Evolutionary conservation across 2,329 filamentous ascomycete genomes (phyloP), one percentile per base, ranked within the genome.

Genomic region (Calonectria multiphialidica): DNA sequence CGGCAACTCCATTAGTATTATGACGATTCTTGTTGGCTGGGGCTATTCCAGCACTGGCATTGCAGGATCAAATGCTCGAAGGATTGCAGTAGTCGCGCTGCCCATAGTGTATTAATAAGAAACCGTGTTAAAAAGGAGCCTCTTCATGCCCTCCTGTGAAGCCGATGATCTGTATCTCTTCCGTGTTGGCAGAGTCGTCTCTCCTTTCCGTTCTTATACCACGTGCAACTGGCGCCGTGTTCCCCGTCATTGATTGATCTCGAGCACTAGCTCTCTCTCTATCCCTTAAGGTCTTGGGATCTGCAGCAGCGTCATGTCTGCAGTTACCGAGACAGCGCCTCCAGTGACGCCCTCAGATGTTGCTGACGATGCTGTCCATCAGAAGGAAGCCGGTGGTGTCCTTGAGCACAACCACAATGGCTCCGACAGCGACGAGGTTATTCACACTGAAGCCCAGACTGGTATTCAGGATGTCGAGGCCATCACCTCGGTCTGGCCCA

Each of bases 401-500:
- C 1, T 62, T 6, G 25, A 59, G 7, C 33, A 65, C 1, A 49
- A 25, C 50, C 37, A 65, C 21, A 8, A 13, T 28, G 44, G 16
- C 25, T 66, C 67, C 5, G 63, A 70, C 2, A 66, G 23, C 35
- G 53, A 69, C 1, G 61, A 72, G 2, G n/a, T 44, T 23, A 12
- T 65, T 25, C 50, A 61, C 55, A 23, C 47, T 49, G 55, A 69
- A 25, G 77, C 77, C 30, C 80, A 85, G 74, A 72, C 79, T 23
- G 83, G 85, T 66, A 83, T 86, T 42, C 81, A 82, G 66, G 78
- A 82, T 44, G 82, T 86, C 44, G 82, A 87, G 71, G 84, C 84
- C 28, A 81, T 83, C 37, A 84, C 85, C 5, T 76, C 79, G 10
- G 80, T 83, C 18, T 88, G 84, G 84, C 83, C 83, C 1, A 83